Conservation (phyloP, 176 grass and related monocot species). For the Musa itinerans region DNA sequence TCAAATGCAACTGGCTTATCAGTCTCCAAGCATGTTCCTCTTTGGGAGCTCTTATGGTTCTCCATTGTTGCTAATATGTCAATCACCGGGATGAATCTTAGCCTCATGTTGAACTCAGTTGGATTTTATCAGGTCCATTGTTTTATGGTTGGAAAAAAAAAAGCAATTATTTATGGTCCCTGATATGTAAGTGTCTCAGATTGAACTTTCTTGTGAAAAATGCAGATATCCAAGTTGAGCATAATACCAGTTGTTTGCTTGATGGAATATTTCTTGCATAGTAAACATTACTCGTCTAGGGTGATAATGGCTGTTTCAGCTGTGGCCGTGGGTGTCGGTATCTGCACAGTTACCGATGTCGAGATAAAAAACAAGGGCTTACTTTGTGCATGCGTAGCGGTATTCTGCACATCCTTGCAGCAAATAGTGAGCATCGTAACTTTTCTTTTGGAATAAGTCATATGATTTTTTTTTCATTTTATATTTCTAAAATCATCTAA, state of each 20-base stretch:
- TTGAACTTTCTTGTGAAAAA: background rate
- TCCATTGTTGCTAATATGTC: conserved; percentile 92
- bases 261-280: conserved; percentile 84
- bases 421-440: conserved; percentile 60
- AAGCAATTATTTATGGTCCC: background rate
- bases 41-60: conserved; percentile 97
- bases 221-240: conserved; percentile 88
- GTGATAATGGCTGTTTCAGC: conserved; percentile 66
- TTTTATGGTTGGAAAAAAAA: background rate
- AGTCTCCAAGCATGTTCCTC: conserved; percentile 69
- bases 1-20: conserved; percentile 83
- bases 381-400: conserved; percentile 74
- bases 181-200: conserved; percentile 2
- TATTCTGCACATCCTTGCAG: conserved; percentile 93
- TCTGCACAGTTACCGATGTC: conserved; percentile 83
- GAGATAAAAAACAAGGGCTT: conserved; percentile 86
- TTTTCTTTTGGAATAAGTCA: background rate
- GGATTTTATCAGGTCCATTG: conserved; percentile 79
- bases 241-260: conserved; percentile 94
- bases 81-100: conserved; percentile 97
- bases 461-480: too few relatives aligned
- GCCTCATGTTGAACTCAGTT: conserved; percentile 97
- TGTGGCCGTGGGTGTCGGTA: conserved; percentile 71
- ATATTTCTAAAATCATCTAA: too few relatives aligned
- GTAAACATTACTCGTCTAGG: conserved; percentile 73